phyloP scores from a whole-genome alignment of 2,329 filamentous ascomycete genomes.

The Alternaria atra region DNA sequence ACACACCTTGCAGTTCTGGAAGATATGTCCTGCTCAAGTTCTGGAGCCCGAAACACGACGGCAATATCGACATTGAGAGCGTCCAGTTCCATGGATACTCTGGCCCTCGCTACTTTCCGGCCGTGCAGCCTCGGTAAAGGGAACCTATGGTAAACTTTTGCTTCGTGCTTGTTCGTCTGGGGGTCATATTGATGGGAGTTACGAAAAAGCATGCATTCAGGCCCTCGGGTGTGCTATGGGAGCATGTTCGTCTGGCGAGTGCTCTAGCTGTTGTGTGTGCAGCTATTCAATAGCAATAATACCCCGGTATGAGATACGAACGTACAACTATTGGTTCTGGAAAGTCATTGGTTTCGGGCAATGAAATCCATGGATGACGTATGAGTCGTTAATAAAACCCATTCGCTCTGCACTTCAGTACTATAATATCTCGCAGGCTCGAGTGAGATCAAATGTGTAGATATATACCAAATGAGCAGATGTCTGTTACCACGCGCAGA shows the following conservation, averaged over 20 bases:
- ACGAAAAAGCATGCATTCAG: background rate
- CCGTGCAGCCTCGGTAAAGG: slow-evolving; percentile 59
- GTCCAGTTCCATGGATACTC: slow-evolving; percentile 85
- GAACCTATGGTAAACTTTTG: background rate
- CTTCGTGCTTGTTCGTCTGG: background rate
- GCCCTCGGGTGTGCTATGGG: background rate
- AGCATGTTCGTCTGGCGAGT: background rate
- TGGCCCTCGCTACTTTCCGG: slow-evolving; percentile 84
- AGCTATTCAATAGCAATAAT: slow-evolving; percentile 2
- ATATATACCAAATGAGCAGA: background rate
- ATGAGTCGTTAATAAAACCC: background rate
- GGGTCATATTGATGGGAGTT: background rate
- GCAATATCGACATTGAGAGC: slow-evolving; percentile 90
- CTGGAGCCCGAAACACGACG: slow-evolving; percentile 78
- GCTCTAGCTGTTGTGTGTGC: background rate
- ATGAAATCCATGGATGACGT: background rate
- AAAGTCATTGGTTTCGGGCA: background rate
- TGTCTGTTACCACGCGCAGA: background rate
- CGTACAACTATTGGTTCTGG: background rate
- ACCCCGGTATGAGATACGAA: background rate
- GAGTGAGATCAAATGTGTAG: background rate
- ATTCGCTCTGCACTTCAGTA: background rate
- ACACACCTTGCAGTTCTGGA: slow-evolving; percentile 64
- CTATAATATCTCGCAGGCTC: background rate
- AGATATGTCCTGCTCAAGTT: slow-evolving; percentile 89